phyloP scores from a whole-genome alignment of 305 asterid genomes.

The Rubia occidens region DNA sequence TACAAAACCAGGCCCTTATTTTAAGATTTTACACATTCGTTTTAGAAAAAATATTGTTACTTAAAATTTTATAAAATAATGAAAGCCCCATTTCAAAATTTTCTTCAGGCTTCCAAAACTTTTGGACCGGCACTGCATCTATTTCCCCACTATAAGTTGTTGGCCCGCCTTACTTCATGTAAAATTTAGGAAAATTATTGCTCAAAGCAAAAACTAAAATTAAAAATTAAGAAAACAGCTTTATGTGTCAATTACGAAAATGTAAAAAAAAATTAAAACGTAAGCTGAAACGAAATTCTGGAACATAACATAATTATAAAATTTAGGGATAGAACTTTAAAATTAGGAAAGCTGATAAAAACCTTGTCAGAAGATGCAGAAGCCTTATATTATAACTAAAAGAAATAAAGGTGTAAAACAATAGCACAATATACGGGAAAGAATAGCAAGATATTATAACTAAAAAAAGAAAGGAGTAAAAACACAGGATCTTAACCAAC shows the following conservation, averaged over 20 bases:
- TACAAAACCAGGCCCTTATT: too few species aligned
- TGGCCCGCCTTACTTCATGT: background rate
- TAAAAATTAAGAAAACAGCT: background rate
- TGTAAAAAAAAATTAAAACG: background rate
- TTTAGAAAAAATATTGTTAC: too few species aligned
- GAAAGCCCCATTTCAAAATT: too few species aligned
- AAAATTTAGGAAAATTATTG: background rate
- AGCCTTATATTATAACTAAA: background rate
- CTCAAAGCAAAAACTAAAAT: background rate
- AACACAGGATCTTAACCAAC: background rate
- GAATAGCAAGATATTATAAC: background rate
- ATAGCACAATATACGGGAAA: background rate
- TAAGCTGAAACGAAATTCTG: background rate
- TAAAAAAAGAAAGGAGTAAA: background rate
- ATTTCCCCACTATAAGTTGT: background rate
- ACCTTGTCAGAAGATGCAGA: background rate
- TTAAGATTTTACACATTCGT: too few species aligned
- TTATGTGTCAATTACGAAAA: background rate
- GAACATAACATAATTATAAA: background rate
- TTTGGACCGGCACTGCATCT: too few species aligned
- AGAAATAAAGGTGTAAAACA: background rate
- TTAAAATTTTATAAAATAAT: too few species aligned
- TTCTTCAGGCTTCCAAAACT: too few species aligned
- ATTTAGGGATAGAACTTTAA: background rate
- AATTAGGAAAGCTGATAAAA: background rate